Evolutionary conservation across 129 eudicot genomes (phyloP).

Genomic region (Artemisia argyi): DNA sequence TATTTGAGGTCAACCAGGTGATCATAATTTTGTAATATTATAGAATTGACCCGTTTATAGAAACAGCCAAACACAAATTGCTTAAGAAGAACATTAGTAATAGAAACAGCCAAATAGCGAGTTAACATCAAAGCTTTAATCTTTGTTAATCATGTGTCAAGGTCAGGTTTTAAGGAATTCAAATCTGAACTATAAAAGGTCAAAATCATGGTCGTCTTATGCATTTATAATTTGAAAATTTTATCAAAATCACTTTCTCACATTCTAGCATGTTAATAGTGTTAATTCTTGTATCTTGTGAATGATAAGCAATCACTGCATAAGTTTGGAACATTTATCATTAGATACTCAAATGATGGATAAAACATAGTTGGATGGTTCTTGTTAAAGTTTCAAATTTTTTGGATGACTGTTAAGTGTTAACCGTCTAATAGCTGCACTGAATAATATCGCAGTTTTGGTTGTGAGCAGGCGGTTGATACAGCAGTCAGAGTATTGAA

Average conservation of each 20-base stretch:
- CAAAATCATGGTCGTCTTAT: not conserved
- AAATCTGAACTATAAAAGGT: not conserved
- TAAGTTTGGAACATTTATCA: no score
- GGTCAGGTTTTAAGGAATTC: not conserved
- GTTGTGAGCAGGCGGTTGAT: conserved; percentile 86
- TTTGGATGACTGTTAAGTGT: not conserved
- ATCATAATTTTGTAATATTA: not conserved
- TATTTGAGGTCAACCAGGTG: not conserved
- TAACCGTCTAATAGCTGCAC: not conserved
- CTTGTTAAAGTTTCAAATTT: not conserved
- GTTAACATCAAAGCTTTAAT: not conserved
- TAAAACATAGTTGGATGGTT: not conserved
- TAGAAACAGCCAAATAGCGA: not conserved
- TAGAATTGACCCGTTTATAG: not conserved
- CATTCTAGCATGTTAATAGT: not conserved
- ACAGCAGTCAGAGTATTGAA: conserved; percentile 83
- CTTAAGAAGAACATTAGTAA: not conserved
- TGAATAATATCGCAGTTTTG: conserved; percentile 47
- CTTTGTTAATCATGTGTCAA: conserved; percentile 1
- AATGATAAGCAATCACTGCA: no score
- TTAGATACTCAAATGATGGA: no score
- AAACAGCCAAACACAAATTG: not conserved
- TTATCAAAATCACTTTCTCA: not conserved
- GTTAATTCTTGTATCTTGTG: conserved; percentile 5
- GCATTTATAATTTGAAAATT: not conserved